These are phyloP conservation scores for Venustampulla echinocandica DNA, from an alignment of 495 filamentous ascomycete genomes.

Conservation along the genomic window DNA sequence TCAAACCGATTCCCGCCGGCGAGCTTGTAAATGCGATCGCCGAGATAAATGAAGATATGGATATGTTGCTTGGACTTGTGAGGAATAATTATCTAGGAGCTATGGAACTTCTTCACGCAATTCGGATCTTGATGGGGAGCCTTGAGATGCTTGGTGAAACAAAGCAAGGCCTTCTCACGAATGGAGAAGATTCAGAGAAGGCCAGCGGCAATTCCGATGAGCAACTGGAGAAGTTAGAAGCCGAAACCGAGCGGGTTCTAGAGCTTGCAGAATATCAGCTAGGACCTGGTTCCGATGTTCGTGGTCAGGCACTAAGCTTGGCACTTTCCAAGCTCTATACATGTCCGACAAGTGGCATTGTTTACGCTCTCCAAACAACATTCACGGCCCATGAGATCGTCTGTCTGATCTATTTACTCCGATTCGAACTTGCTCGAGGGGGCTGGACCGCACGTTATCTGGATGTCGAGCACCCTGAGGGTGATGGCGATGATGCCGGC, in stretches of 20 bases:
- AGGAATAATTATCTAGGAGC: conserved; percentile 38
- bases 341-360: conserved; percentile 48
- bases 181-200: conserved; percentile 24
- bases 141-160: conserved; percentile 38
- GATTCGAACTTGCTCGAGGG: conserved; percentile 52
- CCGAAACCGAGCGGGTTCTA: conserved; percentile 39
- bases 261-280: conserved; percentile 43
- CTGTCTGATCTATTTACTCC: conserved; percentile 64
- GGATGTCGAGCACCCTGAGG: conserved; percentile 25
- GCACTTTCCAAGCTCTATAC: conserved; percentile 56
- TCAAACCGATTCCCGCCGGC: conserved; percentile 39
- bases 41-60: conserved; percentile 51
- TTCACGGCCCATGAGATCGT: conserved; percentile 61
- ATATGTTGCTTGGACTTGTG: conserved; percentile 48
- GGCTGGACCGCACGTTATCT: conserved; percentile 65
- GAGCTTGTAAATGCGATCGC: conserved; percentile 51
- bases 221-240: conserved; percentile 26
- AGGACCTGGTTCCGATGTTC: conserved; percentile 32
- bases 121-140: conserved; percentile 42
- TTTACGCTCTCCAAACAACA: conserved; percentile 53
- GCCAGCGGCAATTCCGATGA: conserved; percentile 26
- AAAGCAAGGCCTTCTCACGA: conserved; percentile 25
- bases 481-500: conserved; percentile 43
- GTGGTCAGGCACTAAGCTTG: conserved; percentile 37
- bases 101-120: conserved; percentile 36